A percentile compares a stretch with the other conserved stretches of the same genome.
Conservation (phyloP, 2,329 filamentous ascomycete genomes). For the Ilyonectria mors-panacis region DNA sequence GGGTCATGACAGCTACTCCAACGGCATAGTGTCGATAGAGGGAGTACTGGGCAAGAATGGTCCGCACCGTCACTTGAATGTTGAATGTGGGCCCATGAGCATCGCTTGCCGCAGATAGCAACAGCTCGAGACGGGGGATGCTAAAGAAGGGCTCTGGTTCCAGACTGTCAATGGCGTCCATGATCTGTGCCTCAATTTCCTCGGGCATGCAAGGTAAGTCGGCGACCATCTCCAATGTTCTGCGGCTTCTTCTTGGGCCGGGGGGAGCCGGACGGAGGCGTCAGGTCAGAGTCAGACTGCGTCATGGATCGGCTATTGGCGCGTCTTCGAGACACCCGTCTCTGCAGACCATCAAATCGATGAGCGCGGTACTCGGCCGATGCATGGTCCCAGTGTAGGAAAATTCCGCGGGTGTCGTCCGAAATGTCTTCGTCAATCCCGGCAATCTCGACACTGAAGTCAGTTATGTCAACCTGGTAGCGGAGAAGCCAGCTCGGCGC, state of each 20-base stretch:
- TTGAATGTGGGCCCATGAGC: conserved; percentile 90
- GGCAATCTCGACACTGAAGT: conserved; percentile 92
- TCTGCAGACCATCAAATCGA: conserved; percentile 75
- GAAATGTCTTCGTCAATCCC: conserved; percentile 90
- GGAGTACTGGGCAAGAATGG: conserved; percentile 88
- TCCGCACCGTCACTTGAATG: conserved; percentile 84
- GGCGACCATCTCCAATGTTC: conserved; percentile 80
- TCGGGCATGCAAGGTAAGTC: conserved; percentile 83
- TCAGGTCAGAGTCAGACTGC: conserved; percentile 77
- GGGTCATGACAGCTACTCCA: conserved; percentile 83
- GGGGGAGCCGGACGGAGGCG: conserved; percentile 55
- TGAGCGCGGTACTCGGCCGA: conserved; percentile 91
- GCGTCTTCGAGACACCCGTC: conserved; percentile 75
- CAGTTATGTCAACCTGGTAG: conserved; percentile 86
- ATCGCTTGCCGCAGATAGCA: conserved; percentile 88
- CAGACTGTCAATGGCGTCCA: conserved; percentile 88
- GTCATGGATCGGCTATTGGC: conserved; percentile 81
- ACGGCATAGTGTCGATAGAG: conserved; percentile 94
- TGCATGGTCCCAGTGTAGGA: conserved; percentile 89
- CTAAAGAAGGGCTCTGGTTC: conserved; percentile 89
- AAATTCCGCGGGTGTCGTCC: conserved; percentile 83
- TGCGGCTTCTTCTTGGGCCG: conserved; percentile 67
- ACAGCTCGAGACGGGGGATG: conserved; percentile 88
- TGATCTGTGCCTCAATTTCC: conserved; percentile 90
- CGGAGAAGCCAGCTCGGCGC: conserved; percentile 89